Evolutionary conservation across 1,284 basidiomycete genomes (phyloP), one percentile per base, ranked within the genome.

Genomic region (Athelia psychrophila): DNA sequence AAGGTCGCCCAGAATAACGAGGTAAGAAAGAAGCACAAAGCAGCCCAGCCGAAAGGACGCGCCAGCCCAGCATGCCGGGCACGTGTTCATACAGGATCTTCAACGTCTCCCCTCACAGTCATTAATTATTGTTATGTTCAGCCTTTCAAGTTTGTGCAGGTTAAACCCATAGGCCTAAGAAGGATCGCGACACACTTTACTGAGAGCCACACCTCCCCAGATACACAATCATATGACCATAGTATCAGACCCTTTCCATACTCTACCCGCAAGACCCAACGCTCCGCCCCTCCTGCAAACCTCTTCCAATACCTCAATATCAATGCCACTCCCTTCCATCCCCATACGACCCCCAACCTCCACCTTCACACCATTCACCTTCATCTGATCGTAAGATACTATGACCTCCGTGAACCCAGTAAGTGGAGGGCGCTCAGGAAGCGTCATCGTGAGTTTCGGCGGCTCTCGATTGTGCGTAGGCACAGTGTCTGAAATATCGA

Each of bases 351-450:
- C 83, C 45, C 70, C 74, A 5, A 86, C 64, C 36, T 79, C 77
- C 2, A 86, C 74, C 20, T 69, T 66, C 13, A 85, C 66, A 0
- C 83, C 84, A 23, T 77, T 68, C 5, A 75, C 70, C 42, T 71
- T 72, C 19, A 63, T 71, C 56, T 79, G 75, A 58, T 83, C 81
- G 57, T 78, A 78, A 13, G 71, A 61, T 1, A 86, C 77, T 3
- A 73, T 66, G 24, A 84, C 79, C 56, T 81, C 77, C 16, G 85
- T 77, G 24, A 83, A 67, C 10, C 83, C 83, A 18, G 80, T 76
- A 45, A 83, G 81, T 1, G 82, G 81, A 3, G 80, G 74, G 32
- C 77, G 74, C 61, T 85, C 82, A 2, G 83, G 83, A 47, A 76
- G 74, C 27, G 76, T 79, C 75, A 80, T 79, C 18, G 76, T 63